These are phyloP conservation scores for Heliamphora exappendiculata DNA, from an alignment of 148 eudicot species.

Conservation along the genomic window DNA sequence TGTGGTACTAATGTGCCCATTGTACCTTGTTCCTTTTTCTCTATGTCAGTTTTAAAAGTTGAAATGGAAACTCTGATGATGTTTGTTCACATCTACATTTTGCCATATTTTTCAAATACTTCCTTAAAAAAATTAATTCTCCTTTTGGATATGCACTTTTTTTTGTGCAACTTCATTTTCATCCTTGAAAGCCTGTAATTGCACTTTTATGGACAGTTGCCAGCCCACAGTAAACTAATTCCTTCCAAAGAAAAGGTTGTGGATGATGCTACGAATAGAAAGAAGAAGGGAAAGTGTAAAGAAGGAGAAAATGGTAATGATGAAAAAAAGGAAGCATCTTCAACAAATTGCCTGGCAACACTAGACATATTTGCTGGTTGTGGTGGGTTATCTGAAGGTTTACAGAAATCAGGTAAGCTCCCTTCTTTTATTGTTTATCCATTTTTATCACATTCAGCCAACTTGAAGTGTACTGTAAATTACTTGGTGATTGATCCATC, in stretches of 20 bases:
- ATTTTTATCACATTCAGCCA: background rate
- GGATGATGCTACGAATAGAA: slow-evolving; percentile 44
- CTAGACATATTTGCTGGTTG: slow-evolving; percentile 98
- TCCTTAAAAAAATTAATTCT: background rate
- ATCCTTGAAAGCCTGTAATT: background rate
- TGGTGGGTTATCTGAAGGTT: slow-evolving; percentile 96
- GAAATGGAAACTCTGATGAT: background rate
- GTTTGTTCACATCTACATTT: background rate
- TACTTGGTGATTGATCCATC: slow-evolving; percentile 4
- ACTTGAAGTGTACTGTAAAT: background rate
- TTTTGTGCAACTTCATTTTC: background rate
- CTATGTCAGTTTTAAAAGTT: background rate
- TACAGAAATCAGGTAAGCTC: slow-evolving; percentile 66
- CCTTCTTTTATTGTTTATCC: background rate
- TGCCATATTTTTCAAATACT: background rate
- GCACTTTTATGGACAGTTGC: slow-evolving; percentile 48
- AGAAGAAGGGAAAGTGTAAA: slow-evolving; percentile 79
- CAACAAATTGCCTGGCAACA: slow-evolving; percentile 39
- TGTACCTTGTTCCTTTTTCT: background rate
- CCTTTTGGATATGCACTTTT: background rate
- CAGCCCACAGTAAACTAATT: slow-evolving; percentile 46
- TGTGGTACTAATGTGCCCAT: background rate
- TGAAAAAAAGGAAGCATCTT: slow-evolving; percentile 21
- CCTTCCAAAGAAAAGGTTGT: slow-evolving; percentile 28
- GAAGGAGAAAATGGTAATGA: slow-evolving; percentile 50